Base-by-base conservation (phyloP, 257 asterid species). In the Paulownia fortunei region DNA sequence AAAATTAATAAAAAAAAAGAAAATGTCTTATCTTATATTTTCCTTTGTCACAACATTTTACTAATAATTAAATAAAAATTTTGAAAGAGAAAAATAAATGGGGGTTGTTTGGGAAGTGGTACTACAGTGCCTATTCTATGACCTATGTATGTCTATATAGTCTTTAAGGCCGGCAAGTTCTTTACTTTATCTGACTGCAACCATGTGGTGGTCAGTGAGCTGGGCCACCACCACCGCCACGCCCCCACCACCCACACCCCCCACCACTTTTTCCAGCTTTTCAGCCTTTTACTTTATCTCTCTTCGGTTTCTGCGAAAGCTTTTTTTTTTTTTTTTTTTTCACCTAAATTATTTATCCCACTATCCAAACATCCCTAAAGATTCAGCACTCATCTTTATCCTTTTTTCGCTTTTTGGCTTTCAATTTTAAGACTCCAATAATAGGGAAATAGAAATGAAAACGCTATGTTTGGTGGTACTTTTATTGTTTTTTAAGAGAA, bases 131-230 rank as follows among this genome's bases (percentile, higher is more conserved):
- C 54, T 74, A 47, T n/a, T 4, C 37, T 23, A 52, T 49, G 19
- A 39, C 18, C 62, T 52, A 39, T 52, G 19, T 8, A 36, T 42
- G 27, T 46, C 4, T 16, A 13, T 26, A 27, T 3, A 16, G 10
- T 2, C 18, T 37, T 23, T 23, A 68, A 61, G 83, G 85, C 77
- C 80, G 85, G 85, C 84, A 81, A 72, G 2, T 37, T 16, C 72
- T 66, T 83, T 83, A 84, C 92, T 90, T 91, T 87, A 84, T 86
- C 90, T 84, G 92, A 87, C 81, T 76, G 44, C 80, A 84, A 55
- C 79, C 97, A 89, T 88, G 97, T 89, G 94, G 88, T 80, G 91
- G 88, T 77, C 84, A 88, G 87, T 79, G 78, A 19, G 41, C 13
- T 79, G 86, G 87, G 81, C 80, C 84, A 30, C 86, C 86, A 67